phyloP scores from a whole-genome alignment of 2,329 filamentous ascomycete genomes.

The Penicillium freii region DNA sequence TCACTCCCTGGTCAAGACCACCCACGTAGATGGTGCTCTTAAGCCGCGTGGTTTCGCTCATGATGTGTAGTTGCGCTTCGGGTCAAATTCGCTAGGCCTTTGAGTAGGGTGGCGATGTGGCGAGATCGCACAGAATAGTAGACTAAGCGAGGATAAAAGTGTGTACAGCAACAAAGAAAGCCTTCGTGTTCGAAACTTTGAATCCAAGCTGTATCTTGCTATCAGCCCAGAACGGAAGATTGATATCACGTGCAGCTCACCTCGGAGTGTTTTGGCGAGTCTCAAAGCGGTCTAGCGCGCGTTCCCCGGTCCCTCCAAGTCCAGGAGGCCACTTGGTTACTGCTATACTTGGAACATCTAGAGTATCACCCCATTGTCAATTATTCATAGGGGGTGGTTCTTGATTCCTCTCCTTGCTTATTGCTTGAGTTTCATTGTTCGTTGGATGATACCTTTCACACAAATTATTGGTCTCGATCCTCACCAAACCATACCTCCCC shows the following conservation, averaged over 20 bases:
- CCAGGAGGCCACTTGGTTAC: constrained; percentile 45
- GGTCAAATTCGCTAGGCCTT: no score
- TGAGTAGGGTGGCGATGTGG: not conserved
- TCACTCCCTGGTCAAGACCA: constrained; percentile 78
- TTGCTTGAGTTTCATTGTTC: constrained; percentile 13
- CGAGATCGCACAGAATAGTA: not conserved
- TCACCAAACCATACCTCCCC: constrained; percentile 24
- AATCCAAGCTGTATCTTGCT: constrained; percentile 5
- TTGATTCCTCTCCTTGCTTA: constrained; percentile 13
- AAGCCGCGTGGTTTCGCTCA: constrained; percentile 79
- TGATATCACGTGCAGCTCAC: constrained; percentile 36
- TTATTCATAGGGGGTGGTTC: constrained; percentile 32
- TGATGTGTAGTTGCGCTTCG: constrained; percentile 41
- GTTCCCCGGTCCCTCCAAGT: constrained; percentile 34
- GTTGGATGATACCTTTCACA: constrained; percentile 19
- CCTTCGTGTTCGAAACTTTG: not conserved
- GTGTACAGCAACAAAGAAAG: not conserved
- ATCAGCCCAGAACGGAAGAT: constrained; percentile 16
- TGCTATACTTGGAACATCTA: constrained; percentile 22
- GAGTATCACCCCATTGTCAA: constrained; percentile 31
- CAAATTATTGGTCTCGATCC: constrained; percentile 17
- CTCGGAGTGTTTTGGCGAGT: constrained; percentile 36
- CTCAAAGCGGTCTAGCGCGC: constrained; percentile 30
- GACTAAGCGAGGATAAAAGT: not conserved
- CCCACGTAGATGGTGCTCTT: constrained; percentile 93